Evolutionary conservation across 306 rosid species (phyloP).

Genomic region (Casuarina cunninghamiana): DNA sequence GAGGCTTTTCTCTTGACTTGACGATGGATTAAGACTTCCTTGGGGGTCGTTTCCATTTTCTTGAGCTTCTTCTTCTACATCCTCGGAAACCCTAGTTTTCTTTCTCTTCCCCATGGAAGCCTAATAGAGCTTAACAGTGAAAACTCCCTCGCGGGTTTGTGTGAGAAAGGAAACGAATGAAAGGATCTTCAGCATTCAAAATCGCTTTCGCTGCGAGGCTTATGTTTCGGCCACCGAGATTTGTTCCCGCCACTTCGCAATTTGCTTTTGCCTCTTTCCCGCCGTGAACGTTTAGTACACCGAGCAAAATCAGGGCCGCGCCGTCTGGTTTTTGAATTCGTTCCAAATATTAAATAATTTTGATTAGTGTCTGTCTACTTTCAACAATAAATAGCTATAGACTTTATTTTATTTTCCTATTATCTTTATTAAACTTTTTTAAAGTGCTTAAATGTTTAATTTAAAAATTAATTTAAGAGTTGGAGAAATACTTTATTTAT

Average conservation of each 20-base stretch:
- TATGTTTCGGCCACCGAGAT: background rate
- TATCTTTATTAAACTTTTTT: too few species aligned
- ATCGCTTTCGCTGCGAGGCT: background rate
- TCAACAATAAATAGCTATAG: too few species aligned
- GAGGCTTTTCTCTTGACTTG: constrained; percentile 41
- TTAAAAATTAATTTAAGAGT: too few species aligned
- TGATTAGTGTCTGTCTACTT: too few species aligned
- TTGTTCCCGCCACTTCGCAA: constrained; percentile 30
- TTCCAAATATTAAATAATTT: too few species aligned
- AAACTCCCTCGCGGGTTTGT: background rate
- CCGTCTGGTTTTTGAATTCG: too few species aligned
- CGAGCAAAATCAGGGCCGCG: too few species aligned
- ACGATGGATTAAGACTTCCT: constrained; percentile 21
- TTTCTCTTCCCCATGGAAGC: constrained; percentile 56
- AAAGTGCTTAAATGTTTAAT: too few species aligned
- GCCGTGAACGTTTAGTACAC: background rate
- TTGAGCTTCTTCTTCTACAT: constrained; percentile 35
- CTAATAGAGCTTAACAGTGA: background rate
- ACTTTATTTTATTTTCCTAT: too few species aligned
- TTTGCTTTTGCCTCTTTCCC: constrained; percentile 12
- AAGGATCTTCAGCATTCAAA: too few species aligned
- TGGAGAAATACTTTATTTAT: too few species aligned
- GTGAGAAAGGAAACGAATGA: background rate
- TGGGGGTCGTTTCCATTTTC: constrained; percentile 11
- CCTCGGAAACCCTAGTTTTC: constrained; percentile 62